phyloP scores from a whole-genome alignment of 75 land plant species.

The Picea sitchensis region DNA sequence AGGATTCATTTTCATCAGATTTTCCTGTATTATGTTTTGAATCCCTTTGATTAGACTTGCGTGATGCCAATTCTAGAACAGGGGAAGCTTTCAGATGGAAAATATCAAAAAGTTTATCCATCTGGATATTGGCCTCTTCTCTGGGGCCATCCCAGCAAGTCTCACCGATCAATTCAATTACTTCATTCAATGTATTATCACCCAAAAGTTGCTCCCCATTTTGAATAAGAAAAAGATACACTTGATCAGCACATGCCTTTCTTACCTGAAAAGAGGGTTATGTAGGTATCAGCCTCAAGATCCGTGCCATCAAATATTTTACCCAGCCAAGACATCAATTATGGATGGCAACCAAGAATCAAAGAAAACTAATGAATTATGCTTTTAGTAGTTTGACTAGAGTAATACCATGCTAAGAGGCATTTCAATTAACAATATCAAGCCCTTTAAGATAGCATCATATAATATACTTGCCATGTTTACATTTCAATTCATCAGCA shows the following conservation, averaged over 20 bases:
- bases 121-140: slow-evolving; percentile 48
- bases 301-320: neutral
- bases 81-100: slow-evolving; percentile 34
- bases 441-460: neutral
- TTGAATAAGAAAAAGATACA: slow-evolving; percentile 77
- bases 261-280: slow-evolving; percentile 51
- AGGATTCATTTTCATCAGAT: slow-evolving; percentile 74
- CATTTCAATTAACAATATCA: too few species aligned
- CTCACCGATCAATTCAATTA: slow-evolving; percentile 70
- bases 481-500: slow-evolving; percentile 3
- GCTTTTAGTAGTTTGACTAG: neutral
- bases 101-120: slow-evolving; percentile 40
- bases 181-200: slow-evolving; percentile 46
- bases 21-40: slow-evolving; percentile 9
- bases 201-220: slow-evolving; percentile 47
- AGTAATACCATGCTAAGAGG: neutral
- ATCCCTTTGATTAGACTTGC: slow-evolving; percentile 5
- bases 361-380: neutral
- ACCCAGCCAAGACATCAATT: neutral
- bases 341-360: neutral
- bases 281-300: neutral
- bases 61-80: neutral
- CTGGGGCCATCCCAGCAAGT: slow-evolving; percentile 92
- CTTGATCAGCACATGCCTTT: slow-evolving; percentile 83
- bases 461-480: neutral